Evolutionary conservation across 2,329 filamentous ascomycete species (phyloP).

Genomic region (Mycosphaerella sp.): DNA sequence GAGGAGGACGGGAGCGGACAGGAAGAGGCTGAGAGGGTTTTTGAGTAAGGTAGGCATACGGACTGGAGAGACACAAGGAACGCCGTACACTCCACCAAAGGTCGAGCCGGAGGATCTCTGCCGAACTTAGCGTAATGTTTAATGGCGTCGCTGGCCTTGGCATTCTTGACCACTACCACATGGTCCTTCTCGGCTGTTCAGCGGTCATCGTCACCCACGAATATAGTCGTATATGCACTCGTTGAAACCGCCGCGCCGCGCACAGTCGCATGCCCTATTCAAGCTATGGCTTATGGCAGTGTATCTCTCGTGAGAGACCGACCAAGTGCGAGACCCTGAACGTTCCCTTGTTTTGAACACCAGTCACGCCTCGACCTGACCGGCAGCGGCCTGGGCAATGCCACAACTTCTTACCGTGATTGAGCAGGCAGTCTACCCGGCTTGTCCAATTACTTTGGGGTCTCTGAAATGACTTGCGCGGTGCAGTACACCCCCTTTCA

Average conservation of each 20-base stretch:
- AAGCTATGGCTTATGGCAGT: neutral
- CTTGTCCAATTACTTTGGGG: neutral
- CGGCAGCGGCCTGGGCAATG: neutral
- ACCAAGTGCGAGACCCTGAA: neutral
- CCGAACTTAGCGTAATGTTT: neutral
- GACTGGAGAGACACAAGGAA: neutral
- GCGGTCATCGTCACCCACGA: neutral
- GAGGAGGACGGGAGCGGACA: constrained; percentile 29
- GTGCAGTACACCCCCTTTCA: neutral
- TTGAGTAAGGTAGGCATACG: neutral
- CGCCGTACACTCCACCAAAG: neutral
- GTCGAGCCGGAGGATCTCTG: neutral
- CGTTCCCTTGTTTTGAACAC: constrained; percentile 11
- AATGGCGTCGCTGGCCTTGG: constrained; percentile 1
- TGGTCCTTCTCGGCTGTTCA: neutral
- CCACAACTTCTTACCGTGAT: neutral
- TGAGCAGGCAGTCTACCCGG: neutral
- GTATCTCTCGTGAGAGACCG: neutral
- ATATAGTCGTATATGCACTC: constrained; percentile 23
- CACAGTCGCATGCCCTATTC: neutral
- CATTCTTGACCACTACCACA: neutral
- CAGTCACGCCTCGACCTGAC: neutral
- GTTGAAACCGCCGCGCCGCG: constrained; percentile 14
- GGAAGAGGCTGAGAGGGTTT: constrained; percentile 2
- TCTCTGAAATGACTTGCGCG: neutral